phyloP scores from a whole-genome alignment of 495 filamentous ascomycete genomes.

The Daldinia loculata region DNA sequence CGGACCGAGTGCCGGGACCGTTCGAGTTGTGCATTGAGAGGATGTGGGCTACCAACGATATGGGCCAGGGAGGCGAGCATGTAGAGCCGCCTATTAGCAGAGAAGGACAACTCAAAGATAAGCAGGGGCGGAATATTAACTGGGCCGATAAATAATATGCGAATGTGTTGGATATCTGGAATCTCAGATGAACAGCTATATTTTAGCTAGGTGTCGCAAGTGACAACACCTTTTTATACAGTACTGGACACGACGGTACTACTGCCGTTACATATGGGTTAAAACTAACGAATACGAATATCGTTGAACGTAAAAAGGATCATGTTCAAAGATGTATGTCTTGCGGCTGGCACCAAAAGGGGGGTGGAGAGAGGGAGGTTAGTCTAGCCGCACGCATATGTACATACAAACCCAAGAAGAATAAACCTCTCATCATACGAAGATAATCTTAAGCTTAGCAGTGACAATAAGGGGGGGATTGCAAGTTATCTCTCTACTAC shows the following conservation, averaged over 20 bases:
- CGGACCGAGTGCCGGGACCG: slow-evolving; percentile 85
- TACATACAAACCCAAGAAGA: slow-evolving; percentile 12
- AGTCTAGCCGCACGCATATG: not conserved
- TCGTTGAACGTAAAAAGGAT: not conserved
- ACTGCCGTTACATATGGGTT: not conserved
- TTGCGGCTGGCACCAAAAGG: not conserved
- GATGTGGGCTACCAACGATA: slow-evolving; percentile 81
- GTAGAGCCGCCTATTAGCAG: slow-evolving; percentile 27
- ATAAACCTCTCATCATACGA: not conserved
- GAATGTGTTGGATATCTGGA: not conserved
- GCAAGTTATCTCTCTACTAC: not conserved
- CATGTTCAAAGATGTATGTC: not conserved
- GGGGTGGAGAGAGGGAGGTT: not conserved
- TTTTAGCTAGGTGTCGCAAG: not conserved
- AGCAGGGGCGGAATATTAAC: slow-evolving; percentile 54
- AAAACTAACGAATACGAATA: not conserved
- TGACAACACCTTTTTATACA: not conserved
- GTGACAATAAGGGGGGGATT: not conserved
- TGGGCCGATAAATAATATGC: slow-evolving; percentile 51
- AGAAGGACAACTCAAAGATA: slow-evolving; percentile 56
- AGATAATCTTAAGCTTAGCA: not conserved
- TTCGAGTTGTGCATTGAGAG: slow-evolving; percentile 84
- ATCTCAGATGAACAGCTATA: not conserved
- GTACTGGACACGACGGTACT: not conserved
- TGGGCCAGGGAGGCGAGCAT: slow-evolving; percentile 52